Percentiles rank a stretch among this genome's conserved stretches.
phyloP scores from a whole-genome alignment of 2,329 filamentous ascomycete genomes.

The Teratosphaeriaceae sp. region DNA sequence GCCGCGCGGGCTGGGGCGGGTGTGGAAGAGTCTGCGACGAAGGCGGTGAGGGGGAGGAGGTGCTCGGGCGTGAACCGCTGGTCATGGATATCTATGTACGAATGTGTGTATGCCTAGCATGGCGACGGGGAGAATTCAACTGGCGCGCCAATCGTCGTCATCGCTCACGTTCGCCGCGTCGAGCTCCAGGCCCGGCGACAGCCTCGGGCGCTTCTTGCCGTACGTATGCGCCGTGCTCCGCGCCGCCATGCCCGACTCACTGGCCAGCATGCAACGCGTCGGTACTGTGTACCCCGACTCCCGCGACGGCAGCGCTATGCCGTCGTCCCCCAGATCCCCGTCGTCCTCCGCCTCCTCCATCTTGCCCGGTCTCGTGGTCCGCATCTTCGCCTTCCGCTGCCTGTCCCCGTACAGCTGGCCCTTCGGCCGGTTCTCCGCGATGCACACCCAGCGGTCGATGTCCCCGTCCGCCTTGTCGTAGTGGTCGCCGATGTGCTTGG shows the following conservation, averaged over 20 bases:
- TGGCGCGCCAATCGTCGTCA: not conserved
- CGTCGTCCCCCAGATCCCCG: not conserved
- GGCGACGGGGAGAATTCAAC: too few relatives aligned
- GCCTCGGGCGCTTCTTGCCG: not conserved
- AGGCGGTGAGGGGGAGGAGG: constrained; percentile 7
- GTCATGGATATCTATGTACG: not conserved
- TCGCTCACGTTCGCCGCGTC: not conserved
- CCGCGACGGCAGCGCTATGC: too few relatives aligned
- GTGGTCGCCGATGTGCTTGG: constrained; percentile 71
- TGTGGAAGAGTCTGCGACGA: constrained; percentile 20
- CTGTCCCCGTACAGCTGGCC: constrained; percentile 15
- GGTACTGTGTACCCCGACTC: too few relatives aligned
- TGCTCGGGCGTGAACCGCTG: too few relatives aligned
- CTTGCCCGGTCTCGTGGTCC: not conserved
- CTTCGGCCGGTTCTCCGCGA: constrained; percentile 32
- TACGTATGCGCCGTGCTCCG: too few relatives aligned
- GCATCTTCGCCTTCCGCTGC: constrained; percentile 1
- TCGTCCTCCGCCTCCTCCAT: not conserved
- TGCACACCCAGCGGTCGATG: constrained; percentile 52
- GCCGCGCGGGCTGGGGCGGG: constrained; percentile 18
- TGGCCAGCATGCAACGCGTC: too few relatives aligned
- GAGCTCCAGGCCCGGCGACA: not conserved
- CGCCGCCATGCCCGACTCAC: too few relatives aligned
- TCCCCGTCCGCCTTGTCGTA: constrained; percentile 50
- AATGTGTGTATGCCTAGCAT: not conserved